phyloP scores from a whole-genome alignment of 805 yeast genomes.

The Myxozyma neotropica region DNA sequence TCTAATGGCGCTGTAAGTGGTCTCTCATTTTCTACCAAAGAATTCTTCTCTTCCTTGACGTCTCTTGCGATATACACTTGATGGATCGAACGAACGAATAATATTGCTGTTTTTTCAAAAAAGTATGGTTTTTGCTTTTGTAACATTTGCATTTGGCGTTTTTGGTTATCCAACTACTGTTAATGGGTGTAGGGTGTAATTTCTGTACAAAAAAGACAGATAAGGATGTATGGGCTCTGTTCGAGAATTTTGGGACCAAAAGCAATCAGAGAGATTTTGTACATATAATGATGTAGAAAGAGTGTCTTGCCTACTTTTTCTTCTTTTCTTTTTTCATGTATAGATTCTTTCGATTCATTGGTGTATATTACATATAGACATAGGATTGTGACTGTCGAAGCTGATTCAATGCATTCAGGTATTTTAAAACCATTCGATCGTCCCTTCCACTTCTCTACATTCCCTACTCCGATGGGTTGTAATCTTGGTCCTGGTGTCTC shows the following conservation, averaged over 20 bases:
- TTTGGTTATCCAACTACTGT: not conserved
- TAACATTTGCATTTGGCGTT: not conserved
- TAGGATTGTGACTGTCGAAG: not conserved
- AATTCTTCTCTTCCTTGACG: conserved; percentile 18
- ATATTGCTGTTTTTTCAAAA: not conserved
- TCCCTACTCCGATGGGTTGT: too few species aligned
- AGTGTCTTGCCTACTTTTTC: not conserved
- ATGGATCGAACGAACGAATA: not conserved
- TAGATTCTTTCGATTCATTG: conserved; percentile 4
- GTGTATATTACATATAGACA: conserved; percentile 5
- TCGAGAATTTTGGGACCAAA: not conserved
- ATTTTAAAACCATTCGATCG: conserved; percentile 4
- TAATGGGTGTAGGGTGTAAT: too few species aligned
- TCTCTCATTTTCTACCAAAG: conserved; percentile 24
- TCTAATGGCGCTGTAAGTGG: conserved; percentile 38
- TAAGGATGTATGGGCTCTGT: not conserved
- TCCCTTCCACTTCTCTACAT: too few species aligned
- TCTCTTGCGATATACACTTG: conserved; percentile 25
- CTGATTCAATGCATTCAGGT: conserved; percentile 21
- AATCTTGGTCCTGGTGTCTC: too few species aligned
- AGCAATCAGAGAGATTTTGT: not conserved
- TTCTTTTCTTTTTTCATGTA: not conserved
- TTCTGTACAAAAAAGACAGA: not conserved
- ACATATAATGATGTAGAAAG: not conserved
- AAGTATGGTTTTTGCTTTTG: not conserved